A percentile compares a stretch with the other conserved stretches of the same genome.
Conservation (phyloP, 306 rosid species). For the Macrotyloma uniflorum region DNA sequence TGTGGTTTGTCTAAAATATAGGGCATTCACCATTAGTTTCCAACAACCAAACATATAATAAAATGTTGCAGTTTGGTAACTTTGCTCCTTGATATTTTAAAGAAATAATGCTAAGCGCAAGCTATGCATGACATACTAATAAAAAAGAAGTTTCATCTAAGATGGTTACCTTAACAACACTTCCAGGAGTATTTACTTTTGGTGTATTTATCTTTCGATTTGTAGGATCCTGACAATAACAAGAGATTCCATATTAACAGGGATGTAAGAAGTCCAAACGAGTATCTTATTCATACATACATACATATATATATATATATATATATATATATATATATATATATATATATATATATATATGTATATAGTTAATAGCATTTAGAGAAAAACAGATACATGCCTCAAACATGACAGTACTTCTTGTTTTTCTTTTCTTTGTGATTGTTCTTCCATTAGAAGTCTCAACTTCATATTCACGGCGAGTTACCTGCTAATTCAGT, state of each 20-base stretch:
- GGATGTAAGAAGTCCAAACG: slow-evolving; percentile 30
- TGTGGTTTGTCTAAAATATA: background rate
- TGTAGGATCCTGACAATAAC: slow-evolving; percentile 70
- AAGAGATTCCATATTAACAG: slow-evolving; percentile 38
- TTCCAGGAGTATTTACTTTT: slow-evolving; percentile 67
- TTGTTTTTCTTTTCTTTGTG: slow-evolving; percentile 87
- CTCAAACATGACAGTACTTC: slow-evolving; percentile 94
- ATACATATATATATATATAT: too few species aligned
- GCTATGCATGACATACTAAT: background rate
- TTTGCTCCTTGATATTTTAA: slow-evolving; percentile 28
- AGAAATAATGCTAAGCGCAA: background rate
- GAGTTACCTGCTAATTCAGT: slow-evolving; percentile 75
- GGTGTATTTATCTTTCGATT: slow-evolving; percentile 73
- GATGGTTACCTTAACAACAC: slow-evolving; percentile 67
- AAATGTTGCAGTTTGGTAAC: slow-evolving; percentile 19
- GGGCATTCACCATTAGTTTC: background rate
- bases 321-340: too few species aligned
- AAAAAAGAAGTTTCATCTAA: slow-evolving; percentile 27
- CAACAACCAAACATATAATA: background rate
- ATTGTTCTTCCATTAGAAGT: slow-evolving; percentile 92
- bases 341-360: too few species aligned
- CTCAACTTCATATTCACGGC: slow-evolving; percentile 91
- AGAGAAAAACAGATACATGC: slow-evolving; percentile 51
- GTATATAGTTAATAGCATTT: slow-evolving; percentile 7
- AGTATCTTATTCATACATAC: too few species aligned